Evolutionary conservation across 371 early-diverging fungal genomes (phyloP), one percentile per base, ranked within the genome.

Genomic region (Enterocytospora artemiae): DNA sequence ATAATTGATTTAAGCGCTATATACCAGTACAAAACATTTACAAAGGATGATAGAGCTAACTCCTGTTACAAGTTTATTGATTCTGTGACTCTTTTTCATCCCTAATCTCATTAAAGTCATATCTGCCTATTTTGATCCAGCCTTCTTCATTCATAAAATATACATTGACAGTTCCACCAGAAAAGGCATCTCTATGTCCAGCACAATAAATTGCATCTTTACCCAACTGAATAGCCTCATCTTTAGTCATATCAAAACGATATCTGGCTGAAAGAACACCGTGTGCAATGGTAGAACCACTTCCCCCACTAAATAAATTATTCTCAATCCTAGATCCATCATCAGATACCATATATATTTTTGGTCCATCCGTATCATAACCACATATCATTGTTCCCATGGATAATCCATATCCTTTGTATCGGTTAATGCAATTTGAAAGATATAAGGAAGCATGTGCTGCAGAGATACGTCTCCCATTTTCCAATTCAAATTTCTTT

Each of bases 381-480:
- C 99, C 99, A 55, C 90, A 88, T 31, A 99, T 84, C 96, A 99
- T 96, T 32, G 94, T 94, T 54, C 99, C 97, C 90, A 97, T 92
- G 1, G 92, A 91, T 49, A 99, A 81, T 14, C 96, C 98, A 86
- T 89, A 88, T 62, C 97, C 96, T 79, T 90, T 94, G 84, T 96
- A 96, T 44, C 85, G 74, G 72, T 90, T 91, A 0, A 96, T 89
- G 85, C 90, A 88, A 79, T 93, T 91, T 63, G 87, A 84, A 53
- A 97, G 81, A 54, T 93, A 80, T 80, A 91, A 94, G 44, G 91
- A 91, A 31, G 97, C 99, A n/a, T 91, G 96, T 22, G 92, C 87
- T 25, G 92, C 96, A 12, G 92, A 88, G 69, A 97, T 96, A 55
- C 93, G 85, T 80, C 91, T 91, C 79, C 90, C 91, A 69, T 89